Conservation (phyloP, 1,284 basidiomycete species). For the Tilletia horrida region DNA sequence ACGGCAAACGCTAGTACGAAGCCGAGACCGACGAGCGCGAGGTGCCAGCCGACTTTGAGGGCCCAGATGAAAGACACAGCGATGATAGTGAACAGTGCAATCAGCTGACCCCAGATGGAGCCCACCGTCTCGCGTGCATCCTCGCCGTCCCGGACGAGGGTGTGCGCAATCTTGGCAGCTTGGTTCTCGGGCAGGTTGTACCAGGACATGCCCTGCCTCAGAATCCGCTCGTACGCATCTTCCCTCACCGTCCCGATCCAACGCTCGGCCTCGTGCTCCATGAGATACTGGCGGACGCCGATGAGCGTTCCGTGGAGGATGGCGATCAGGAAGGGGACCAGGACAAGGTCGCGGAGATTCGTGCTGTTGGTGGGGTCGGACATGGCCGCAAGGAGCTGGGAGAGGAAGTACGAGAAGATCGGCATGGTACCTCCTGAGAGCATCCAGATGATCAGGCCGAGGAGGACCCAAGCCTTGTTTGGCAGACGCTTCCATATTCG, state of each 20-base stretch:
- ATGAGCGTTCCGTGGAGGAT: constrained; percentile 74
- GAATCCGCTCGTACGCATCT: constrained; percentile 63
- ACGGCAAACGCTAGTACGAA: constrained; percentile 78
- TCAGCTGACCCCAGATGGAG: constrained; percentile 67
- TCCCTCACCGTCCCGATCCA: constrained; percentile 74
- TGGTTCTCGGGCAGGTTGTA: constrained; percentile 73
- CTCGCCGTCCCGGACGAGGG: constrained; percentile 83
- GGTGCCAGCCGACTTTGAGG: constrained; percentile 79
- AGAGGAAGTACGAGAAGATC: constrained; percentile 83
- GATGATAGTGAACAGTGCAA: constrained; percentile 37
- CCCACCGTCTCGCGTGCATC: constrained; percentile 78
- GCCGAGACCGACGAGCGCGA: constrained; percentile 84
- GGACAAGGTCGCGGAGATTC: constrained; percentile 60
- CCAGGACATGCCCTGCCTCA: constrained; percentile 83
- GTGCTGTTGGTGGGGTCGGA: constrained; percentile 55
- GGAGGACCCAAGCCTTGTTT: constrained; percentile 66
- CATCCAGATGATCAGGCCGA: constrained; percentile 64
- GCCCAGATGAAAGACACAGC: constrained; percentile 79
- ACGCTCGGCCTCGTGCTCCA: constrained; percentile 67
- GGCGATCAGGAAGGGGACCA: constrained; percentile 65
- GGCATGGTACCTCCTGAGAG: constrained; percentile 79
- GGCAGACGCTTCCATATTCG: constrained; percentile 72
- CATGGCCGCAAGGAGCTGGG: constrained; percentile 67
- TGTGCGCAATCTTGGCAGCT: constrained; percentile 66
- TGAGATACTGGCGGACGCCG: constrained; percentile 60